Conservation (phyloP, 441 rosid species). For the Eutrema salsugineum region DNA sequence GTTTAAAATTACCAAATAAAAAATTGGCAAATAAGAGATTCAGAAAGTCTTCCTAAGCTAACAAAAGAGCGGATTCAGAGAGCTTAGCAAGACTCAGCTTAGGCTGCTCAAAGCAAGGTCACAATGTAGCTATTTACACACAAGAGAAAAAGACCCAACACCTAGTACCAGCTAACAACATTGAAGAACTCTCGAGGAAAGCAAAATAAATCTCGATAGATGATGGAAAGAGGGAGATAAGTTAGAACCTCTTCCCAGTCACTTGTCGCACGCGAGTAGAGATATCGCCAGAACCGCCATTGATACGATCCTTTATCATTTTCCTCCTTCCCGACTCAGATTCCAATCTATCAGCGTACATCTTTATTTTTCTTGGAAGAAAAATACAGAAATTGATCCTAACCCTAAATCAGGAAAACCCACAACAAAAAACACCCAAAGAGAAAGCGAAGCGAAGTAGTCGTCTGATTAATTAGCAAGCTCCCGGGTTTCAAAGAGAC, state of each 20-base stretch:
- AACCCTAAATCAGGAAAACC: conserved; percentile 36
- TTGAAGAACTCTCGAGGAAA: conserved; percentile 1
- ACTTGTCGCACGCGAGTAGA: conserved; percentile 55
- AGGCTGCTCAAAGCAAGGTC: not conserved
- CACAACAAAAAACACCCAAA: not conserved
- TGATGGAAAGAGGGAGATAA: not conserved
- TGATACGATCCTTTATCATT: conserved; percentile 73
- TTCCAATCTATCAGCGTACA: conserved; percentile 95
- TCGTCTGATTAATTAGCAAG: not conserved
- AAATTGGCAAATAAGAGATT: not conserved
- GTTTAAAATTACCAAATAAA: not conserved
- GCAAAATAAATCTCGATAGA: not conserved
- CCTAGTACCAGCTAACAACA: not conserved
- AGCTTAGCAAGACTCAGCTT: not conserved
- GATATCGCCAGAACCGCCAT: conserved; percentile 47
- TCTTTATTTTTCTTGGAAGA: conserved; percentile 20
- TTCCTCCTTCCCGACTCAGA: conserved; percentile 46
- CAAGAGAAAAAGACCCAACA: not conserved
- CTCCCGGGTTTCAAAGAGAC: not conserved
- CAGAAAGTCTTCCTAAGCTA: not conserved
- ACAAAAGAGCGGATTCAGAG: not conserved
- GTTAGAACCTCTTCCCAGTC: conserved; percentile 71
- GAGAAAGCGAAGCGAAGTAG: not conserved
- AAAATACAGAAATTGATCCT: conserved; percentile 16
- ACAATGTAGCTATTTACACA: conserved; percentile 2